These are phyloP conservation scores for Globisporangium takayamanum DNA, from an alignment of 352 stramenopile genomes.

Conservation along the genomic window DNA sequence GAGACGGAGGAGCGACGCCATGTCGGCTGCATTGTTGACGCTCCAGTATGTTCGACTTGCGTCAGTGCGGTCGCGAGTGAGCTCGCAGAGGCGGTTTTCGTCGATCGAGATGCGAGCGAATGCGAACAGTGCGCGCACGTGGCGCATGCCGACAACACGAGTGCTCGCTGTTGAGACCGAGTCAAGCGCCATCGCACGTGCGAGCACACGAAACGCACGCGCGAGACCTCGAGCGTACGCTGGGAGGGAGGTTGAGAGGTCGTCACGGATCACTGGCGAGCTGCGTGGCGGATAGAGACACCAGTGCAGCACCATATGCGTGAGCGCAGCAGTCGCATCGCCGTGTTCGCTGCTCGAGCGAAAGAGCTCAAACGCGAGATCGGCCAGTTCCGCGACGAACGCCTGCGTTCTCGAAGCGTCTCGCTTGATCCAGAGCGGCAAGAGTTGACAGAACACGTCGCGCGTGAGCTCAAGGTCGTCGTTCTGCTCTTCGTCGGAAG, in stretches of 20 bases:
- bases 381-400: slow-evolving; percentile 14
- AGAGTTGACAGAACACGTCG: slow-evolving; percentile 22
- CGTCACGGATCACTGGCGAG: slow-evolving; percentile 17
- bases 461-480: slow-evolving; percentile 4
- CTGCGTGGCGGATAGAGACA: slow-evolving; percentile 22
- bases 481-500: neutral
- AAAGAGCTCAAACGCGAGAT: slow-evolving; percentile 36
- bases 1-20: slow-evolving; percentile 25
- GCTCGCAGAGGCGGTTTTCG: neutral
- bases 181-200: slow-evolving; percentile 11
- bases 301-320: slow-evolving; percentile 36
- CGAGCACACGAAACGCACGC: slow-evolving; percentile 25
- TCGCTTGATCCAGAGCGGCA: slow-evolving; percentile 38
- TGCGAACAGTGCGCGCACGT: slow-evolving; percentile 17
- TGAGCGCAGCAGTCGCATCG: slow-evolving; percentile 5
- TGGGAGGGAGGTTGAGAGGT: slow-evolving; percentile 31
- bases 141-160: neutral
- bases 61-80: neutral
- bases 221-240: slow-evolving; percentile 30
- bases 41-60: neutral
- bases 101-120: slow-evolving; percentile 8
- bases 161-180: neutral
- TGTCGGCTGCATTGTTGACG: neutral
- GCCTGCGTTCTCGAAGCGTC: neutral
- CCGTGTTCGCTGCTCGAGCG: neutral